phyloP scores from a whole-genome alignment of 192 early-diverging fungal genomes.

The Physocladia obscura region DNA sequence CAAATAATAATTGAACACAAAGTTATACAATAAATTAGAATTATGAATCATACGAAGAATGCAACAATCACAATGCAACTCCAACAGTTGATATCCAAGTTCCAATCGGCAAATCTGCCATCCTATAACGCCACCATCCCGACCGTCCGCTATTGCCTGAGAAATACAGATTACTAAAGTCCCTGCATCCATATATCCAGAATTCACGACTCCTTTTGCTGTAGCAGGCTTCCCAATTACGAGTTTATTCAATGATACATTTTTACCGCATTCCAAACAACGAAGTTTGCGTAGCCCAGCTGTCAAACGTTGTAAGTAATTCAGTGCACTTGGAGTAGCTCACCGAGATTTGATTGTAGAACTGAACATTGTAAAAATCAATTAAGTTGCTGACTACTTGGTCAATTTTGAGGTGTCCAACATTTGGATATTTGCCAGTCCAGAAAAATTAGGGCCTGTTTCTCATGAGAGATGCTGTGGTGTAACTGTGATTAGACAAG shows the following conservation, averaged over 20 bases:
- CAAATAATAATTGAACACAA: too few relatives aligned
- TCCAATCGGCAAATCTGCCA: constrained; percentile 35
- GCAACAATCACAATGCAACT: background rate
- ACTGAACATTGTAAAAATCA: constrained; percentile 43
- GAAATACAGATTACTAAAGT: constrained; percentile 29
- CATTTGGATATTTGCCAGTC: constrained; percentile 33
- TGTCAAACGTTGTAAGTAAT: constrained; percentile 28
- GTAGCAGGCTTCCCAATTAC: constrained; percentile 43
- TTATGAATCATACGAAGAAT: too few relatives aligned
- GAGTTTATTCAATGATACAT: constrained; percentile 29
- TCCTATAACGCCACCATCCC: constrained; percentile 42
- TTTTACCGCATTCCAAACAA: constrained; percentile 32
- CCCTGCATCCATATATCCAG: constrained; percentile 37
- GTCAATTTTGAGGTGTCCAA: constrained; percentile 34
- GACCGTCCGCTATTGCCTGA: constrained; percentile 34
- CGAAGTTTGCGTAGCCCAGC: constrained; percentile 26
- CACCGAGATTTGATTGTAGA: constrained; percentile 38
- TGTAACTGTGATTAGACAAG: constrained; percentile 38
- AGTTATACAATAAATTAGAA: too few relatives aligned
- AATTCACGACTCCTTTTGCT: constrained; percentile 37
- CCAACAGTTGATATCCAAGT: constrained; percentile 30
- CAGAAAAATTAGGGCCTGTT: constrained; percentile 36
- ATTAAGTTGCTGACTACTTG: constrained; percentile 31
- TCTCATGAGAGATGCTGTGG: constrained; percentile 38
- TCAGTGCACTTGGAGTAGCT: constrained; percentile 24